phyloP scores from a whole-genome alignment of 2,329 filamentous ascomycete species.

The Phoma sp. region DNA sequence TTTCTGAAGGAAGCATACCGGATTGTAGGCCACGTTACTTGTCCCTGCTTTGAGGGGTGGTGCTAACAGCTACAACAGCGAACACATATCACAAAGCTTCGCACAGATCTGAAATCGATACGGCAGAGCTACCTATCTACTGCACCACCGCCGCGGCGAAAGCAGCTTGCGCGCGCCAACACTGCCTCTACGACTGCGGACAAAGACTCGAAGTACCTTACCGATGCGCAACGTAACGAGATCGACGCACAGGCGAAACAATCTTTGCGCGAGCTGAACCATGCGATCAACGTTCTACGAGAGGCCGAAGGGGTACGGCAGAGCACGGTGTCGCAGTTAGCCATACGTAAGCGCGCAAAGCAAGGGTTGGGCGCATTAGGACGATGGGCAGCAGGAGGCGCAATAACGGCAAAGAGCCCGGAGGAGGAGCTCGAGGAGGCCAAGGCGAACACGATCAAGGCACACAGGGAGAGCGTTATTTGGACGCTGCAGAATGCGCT shows the following conservation, averaged over 20 bases:
- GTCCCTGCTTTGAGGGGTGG: slow-evolving; percentile 2
- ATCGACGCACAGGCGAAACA: slow-evolving; percentile 88
- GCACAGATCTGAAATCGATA: slow-evolving; percentile 80
- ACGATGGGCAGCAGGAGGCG: slow-evolving; percentile 69
- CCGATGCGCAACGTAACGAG: slow-evolving; percentile 81
- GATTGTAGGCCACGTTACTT: slow-evolving; percentile 69
- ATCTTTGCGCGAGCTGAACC: slow-evolving; percentile 83
- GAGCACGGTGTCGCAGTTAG: slow-evolving; percentile 74
- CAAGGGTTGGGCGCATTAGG: slow-evolving; percentile 71
- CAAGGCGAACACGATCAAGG: slow-evolving; percentile 68
- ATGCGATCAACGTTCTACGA: slow-evolving; percentile 78
- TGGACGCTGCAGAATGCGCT: slow-evolving; percentile 81
- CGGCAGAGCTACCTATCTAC: slow-evolving; percentile 92
- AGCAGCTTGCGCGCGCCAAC: slow-evolving; percentile 54
- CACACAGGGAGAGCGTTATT: slow-evolving; percentile 81
- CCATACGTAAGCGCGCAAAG: slow-evolving; percentile 72
- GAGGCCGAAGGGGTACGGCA: slow-evolving; percentile 84
- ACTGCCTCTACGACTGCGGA: slow-evolving; percentile 47
- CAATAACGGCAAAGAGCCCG: slow-evolving; percentile 60
- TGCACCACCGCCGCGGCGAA: slow-evolving; percentile 65
- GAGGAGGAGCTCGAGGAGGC: slow-evolving; percentile 79
- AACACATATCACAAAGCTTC: slow-evolving; percentile 80
- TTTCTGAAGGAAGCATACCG: slow-evolving; percentile 94
- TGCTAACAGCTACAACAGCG: slow-evolving; percentile 65
- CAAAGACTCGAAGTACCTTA: slow-evolving; percentile 66